A percentile compares a stretch with the other conserved stretches of the same genome.
Conservation (phyloP, 768 basidiomycete genomes). For the Mycena haematopus region DNA sequence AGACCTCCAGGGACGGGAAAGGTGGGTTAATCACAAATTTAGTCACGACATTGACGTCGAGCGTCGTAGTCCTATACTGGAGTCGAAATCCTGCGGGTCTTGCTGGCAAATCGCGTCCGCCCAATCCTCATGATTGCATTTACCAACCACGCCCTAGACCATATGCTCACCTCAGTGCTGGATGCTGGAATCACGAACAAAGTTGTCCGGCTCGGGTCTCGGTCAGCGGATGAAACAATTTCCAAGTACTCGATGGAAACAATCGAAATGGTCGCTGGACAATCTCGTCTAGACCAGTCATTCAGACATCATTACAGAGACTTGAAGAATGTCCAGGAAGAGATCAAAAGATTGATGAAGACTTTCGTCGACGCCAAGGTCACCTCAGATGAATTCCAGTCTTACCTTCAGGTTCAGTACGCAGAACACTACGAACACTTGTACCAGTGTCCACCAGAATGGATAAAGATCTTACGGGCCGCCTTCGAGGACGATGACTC, state of each 20-base stretch:
- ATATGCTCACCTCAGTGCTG: conserved; percentile 68
- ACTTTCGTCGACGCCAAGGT: conserved; percentile 43
- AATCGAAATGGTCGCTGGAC: conserved; percentile 53
- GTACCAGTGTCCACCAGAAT: conserved; percentile 46
- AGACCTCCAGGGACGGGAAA: conserved; percentile 85
- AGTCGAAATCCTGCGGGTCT: conserved; percentile 69
- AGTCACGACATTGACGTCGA: conserved; percentile 9
- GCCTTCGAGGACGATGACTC: conserved; percentile 20
- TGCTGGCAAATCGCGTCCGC: conserved; percentile 57
- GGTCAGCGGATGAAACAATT: conserved; percentile 66
- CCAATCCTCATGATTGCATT: conserved; percentile 63
- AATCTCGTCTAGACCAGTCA: conserved; percentile 47
- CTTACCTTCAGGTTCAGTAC: conserved; percentile 50
- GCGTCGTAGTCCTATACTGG: conserved; percentile 64
- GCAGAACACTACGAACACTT: conserved; percentile 57
- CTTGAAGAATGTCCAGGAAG: conserved; percentile 52
- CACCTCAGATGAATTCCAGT: conserved; percentile 43
- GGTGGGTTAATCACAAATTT: conserved; percentile 39
- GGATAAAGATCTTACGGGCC: conserved; percentile 44
- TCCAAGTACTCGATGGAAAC: conserved; percentile 64
- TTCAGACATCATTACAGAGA: conserved; percentile 41
- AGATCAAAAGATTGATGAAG: conserved; percentile 55
- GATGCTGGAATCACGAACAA: conserved; percentile 68
- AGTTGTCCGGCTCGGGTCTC: conserved; percentile 73
- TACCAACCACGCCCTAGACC: conserved; percentile 84